phyloP scores from a whole-genome alignment of 352 stramenopile species.

The Halophytophthora batemanensis region DNA sequence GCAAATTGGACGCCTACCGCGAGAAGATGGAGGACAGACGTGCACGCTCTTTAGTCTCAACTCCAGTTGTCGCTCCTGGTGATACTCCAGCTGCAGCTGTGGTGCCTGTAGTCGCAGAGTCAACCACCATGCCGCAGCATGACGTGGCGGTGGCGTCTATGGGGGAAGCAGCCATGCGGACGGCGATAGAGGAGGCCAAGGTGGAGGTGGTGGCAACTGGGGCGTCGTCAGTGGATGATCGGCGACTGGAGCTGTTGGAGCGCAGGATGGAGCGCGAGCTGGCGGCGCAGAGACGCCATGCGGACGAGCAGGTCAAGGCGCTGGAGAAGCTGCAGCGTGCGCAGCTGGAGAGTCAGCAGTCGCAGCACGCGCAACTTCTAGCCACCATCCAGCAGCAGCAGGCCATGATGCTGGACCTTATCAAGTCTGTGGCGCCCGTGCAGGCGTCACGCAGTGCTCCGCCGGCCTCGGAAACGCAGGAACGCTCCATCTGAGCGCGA shows the following conservation, averaged over 20 bases:
- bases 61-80: no score
- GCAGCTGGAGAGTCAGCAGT: slow-evolving; percentile 27
- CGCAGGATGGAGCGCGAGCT: slow-evolving; percentile 31
- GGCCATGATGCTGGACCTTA: slow-evolving; percentile 35
- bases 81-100: no score
- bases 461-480: no score
- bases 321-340: slow-evolving; percentile 22
- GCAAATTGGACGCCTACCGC: slow-evolving; percentile 14
- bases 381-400: slow-evolving; percentile 37
- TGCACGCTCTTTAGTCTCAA: slow-evolving; percentile 3
- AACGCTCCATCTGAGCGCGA: no score
- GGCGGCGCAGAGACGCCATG: slow-evolving; percentile 22
- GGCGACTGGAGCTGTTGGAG: slow-evolving; percentile 30
- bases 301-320: slow-evolving; percentile 26
- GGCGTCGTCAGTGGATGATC: slow-evolving; percentile 6
- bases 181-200: no score
- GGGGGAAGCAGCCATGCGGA: no score
- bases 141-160: no score
- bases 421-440: slow-evolving; percentile 11
- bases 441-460: no score
- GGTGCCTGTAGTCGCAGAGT: no score
- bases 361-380: slow-evolving; percentile 26
- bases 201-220: no score
- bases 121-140: no score
- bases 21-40: slow-evolving; percentile 16